Evolutionary conservation across 495 filamentous ascomycete species (phyloP), one percentile per base, ranked within the genome.

Genomic region (Parmelia sp.): DNA sequence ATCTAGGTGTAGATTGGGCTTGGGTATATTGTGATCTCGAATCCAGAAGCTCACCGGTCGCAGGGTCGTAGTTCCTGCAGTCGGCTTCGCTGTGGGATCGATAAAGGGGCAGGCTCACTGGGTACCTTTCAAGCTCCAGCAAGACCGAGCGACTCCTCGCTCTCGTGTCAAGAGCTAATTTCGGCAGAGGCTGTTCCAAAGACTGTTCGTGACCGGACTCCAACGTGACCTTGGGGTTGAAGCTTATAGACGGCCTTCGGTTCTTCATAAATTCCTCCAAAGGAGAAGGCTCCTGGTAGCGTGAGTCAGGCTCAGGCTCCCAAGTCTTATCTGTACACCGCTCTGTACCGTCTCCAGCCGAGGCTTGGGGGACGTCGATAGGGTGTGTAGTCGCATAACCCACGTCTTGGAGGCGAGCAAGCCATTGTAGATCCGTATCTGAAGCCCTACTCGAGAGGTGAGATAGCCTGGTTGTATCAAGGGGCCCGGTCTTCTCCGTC

Each of bases 261-360:
- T 74, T 70, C 36, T 75, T 73, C 27, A 82, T 62, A 58, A 77
- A 83, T 42, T 71, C 71, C 42, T 80, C 78, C 57, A 81, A 72
- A 3, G 78, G 76, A 3, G 77, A 79, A 1, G 71, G 70, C 6
- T 70, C 71, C 17, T 78, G 51, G 51, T 80, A 64, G 14, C 17
- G 45, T 25, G 64, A 59, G 10, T 53, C 61, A 40, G 37, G 47
- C 25, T 39, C 49, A 53, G 27, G 23, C 53, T 59, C 58, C 36
- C 39, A 56, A 29, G 51, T 57, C 49, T 68, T 68, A 64, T 70
- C 66, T 37, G 40, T 23, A 27, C 35, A 44, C 60, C 55, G 61
- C 9, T 68, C 37, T 42, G 53, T 40, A 58, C 35, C 63, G 56
- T 61, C 60, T 36, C 35, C 36, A 62, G n/a, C 66, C 56, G 56